Evolutionary conservation across 257 asterid genomes (phyloP).

Genomic region (Primulina huaijiensis): DNA sequence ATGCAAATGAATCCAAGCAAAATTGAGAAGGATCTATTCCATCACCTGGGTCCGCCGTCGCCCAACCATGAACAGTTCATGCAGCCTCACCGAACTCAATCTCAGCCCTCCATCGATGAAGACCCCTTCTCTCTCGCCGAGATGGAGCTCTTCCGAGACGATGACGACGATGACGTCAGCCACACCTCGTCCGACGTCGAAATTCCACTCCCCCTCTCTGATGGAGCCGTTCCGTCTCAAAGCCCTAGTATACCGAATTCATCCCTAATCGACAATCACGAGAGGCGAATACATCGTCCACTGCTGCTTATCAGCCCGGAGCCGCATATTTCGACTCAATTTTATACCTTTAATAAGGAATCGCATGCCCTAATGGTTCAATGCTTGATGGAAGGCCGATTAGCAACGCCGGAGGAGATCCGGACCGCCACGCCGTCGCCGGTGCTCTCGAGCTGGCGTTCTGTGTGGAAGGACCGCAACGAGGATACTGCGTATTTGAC

Average conservation of each 20-base stretch:
- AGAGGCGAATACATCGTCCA: constrained; percentile 25
- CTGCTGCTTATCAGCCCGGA: constrained; percentile 56
- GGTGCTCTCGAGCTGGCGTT: constrained; percentile 87
- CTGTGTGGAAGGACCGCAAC: constrained; percentile 96
- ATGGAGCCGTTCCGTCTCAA: constrained; percentile 29
- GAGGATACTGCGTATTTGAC: constrained; percentile 92
- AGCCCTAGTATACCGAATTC: constrained; percentile 54
- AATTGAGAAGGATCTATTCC: constrained; percentile 66
- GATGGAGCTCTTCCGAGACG: constrained; percentile 69
- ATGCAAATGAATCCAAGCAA: constrained; percentile 62
- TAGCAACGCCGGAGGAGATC: constrained; percentile 84
- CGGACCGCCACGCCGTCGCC: constrained; percentile 67
- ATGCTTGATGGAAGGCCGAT: constrained; percentile 65
- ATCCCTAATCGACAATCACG: constrained; percentile 17
- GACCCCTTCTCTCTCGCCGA: constrained; percentile 64
- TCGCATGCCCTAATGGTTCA: constrained; percentile 77
- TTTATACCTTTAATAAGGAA: constrained; percentile 82
- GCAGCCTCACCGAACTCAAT: constrained; percentile 43
- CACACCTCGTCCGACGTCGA: constrained; percentile 78
- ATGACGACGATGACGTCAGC: constrained; percentile 75
- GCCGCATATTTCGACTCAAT: constrained; percentile 85
- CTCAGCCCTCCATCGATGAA: constrained; percentile 55
- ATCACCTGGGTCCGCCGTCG: constrained; percentile 45
- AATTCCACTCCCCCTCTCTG: constrained; percentile 36
- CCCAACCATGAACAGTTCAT: constrained; percentile 41